Evolutionary conservation across 495 filamentous ascomycete genomes (phyloP).

Genomic region (Lichina pygmaea): DNA sequence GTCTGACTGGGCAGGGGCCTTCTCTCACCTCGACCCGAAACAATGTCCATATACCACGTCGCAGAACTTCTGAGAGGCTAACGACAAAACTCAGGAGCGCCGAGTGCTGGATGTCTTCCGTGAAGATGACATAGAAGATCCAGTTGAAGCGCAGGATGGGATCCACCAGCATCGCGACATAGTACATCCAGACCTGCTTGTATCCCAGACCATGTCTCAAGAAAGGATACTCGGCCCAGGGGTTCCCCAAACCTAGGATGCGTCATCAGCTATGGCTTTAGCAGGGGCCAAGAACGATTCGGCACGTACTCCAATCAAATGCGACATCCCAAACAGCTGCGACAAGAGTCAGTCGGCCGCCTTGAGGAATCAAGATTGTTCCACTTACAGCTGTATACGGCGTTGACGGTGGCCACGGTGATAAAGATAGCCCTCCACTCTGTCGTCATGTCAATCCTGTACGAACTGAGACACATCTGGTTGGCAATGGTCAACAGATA

Average conservation of each 20-base stretch:
- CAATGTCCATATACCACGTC: slow-evolving; percentile 69
- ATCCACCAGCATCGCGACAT: slow-evolving; percentile 57
- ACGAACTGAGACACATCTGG: slow-evolving; percentile 50
- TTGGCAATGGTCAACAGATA: slow-evolving; percentile 65
- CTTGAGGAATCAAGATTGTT: neutral
- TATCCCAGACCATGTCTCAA: slow-evolving; percentile 61
- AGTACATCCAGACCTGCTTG: slow-evolving; percentile 57
- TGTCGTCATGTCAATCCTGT: slow-evolving; percentile 37
- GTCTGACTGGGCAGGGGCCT: neutral
- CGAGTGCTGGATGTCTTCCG: slow-evolving; percentile 50
- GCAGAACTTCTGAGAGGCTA: slow-evolving; percentile 44
- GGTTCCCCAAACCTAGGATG: slow-evolving; percentile 32
- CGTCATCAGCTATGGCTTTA: slow-evolving; percentile 2
- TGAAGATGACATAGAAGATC: slow-evolving; percentile 81
- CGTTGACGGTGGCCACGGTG: slow-evolving; percentile 50
- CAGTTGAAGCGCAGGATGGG: slow-evolving; percentile 82
- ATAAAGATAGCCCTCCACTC: slow-evolving; percentile 43
- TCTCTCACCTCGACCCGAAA: slow-evolving; percentile 48
- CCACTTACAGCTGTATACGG: slow-evolving; percentile 47
- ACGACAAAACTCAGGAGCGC: slow-evolving; percentile 53
- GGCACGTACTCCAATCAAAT: slow-evolving; percentile 63
- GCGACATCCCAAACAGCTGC: slow-evolving; percentile 76
- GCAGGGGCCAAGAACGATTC: neutral
- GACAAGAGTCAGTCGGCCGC: neutral
- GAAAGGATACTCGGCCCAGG: slow-evolving; percentile 36